phyloP scores from a whole-genome alignment of 257 asterid genomes.

The Ilex asprella region DNA sequence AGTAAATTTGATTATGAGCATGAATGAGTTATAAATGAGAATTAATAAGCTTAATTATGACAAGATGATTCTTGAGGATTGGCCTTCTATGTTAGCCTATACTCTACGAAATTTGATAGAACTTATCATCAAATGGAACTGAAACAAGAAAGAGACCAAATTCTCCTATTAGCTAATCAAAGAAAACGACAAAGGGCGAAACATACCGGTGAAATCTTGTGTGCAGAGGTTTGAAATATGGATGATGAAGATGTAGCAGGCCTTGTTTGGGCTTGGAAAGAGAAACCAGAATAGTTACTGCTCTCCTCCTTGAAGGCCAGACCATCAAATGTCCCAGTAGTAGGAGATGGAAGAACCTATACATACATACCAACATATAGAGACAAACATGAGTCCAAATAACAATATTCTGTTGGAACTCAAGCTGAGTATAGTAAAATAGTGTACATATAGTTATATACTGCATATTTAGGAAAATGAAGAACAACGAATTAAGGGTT shows the following conservation, averaged over 20 bases:
- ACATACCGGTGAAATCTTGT: slow-evolving; percentile 25
- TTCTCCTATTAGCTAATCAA: no score
- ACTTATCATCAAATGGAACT: no score
- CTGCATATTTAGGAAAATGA: not conserved
- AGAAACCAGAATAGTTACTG: slow-evolving; percentile 35
- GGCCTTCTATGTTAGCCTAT: no score
- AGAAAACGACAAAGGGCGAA: no score
- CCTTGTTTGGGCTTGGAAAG: slow-evolving; percentile 45
- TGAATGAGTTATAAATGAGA: no score
- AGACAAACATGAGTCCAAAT: not conserved
- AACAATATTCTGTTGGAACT: not conserved
- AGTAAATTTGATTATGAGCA: no score
- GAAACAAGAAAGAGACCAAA: no score
- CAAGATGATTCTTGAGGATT: no score
- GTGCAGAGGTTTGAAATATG: slow-evolving; percentile 31
- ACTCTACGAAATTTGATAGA: no score
- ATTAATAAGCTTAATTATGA: no score
- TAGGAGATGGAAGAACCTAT: slow-evolving; percentile 68
- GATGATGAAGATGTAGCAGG: slow-evolving; percentile 31
- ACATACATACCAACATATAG: not conserved
- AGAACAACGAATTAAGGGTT: not conserved
- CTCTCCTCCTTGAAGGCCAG: slow-evolving; percentile 10
- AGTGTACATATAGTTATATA: not conserved
- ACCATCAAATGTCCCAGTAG: slow-evolving; percentile 43
- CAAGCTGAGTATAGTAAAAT: not conserved